Evolutionary conservation across 2,329 filamentous ascomycete genomes (phyloP).

Genomic region (Fusarium anguioides): DNA sequence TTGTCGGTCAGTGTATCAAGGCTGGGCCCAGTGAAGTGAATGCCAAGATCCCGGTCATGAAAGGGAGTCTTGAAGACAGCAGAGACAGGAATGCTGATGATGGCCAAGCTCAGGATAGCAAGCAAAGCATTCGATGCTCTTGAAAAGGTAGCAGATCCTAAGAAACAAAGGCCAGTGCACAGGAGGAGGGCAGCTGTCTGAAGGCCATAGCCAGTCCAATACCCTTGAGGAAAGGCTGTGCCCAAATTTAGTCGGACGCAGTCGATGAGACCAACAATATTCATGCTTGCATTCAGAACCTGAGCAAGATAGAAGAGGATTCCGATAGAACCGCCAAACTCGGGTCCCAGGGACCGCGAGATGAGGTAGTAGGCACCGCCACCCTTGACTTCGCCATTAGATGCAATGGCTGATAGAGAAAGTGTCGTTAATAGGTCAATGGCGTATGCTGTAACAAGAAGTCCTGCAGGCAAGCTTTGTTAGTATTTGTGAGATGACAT

Average conservation of each 20-base stretch:
- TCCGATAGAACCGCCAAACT: conserved; percentile 90
- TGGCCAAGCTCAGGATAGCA: conserved; percentile 75
- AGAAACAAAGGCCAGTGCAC: conserved; percentile 80
- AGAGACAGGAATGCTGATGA: conserved; percentile 86
- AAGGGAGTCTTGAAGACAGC: conserved; percentile 76
- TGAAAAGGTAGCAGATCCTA: conserved; percentile 83
- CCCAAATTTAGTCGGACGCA: conserved; percentile 83
- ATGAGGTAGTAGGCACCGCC: conserved; percentile 92
- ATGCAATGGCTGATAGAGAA: conserved; percentile 88
- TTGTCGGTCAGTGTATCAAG: conserved; percentile 78
- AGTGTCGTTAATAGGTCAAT: conserved; percentile 87
- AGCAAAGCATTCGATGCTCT: conserved; percentile 83
- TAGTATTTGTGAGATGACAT: neutral
- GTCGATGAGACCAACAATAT: conserved; percentile 86
- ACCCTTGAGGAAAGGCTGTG: conserved; percentile 72
- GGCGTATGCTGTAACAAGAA: conserved; percentile 79
- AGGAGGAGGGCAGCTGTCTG: conserved; percentile 76
- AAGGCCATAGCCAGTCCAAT: conserved; percentile 82
- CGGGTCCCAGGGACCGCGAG: conserved; percentile 84
- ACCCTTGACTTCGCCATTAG: conserved; percentile 88
- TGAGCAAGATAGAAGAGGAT: conserved; percentile 92
- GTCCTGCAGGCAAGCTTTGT: conserved; percentile 57
- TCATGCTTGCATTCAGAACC: conserved; percentile 86
- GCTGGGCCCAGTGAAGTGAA: conserved; percentile 83
- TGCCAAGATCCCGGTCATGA: conserved; percentile 66